Evolutionary conservation across 805 yeast species (phyloP).

Genomic region (Pichia paraexigua): DNA sequence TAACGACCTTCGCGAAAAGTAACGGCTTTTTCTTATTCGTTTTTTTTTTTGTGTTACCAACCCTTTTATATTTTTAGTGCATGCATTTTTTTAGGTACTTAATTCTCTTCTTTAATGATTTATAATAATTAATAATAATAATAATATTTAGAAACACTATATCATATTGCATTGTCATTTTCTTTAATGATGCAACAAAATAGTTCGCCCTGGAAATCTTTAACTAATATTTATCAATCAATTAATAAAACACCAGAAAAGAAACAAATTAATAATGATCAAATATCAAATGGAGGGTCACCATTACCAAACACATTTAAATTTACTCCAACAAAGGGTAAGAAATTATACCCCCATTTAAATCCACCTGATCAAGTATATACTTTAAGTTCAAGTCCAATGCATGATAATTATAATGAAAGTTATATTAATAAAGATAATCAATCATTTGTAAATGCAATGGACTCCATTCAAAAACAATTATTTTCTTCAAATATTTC

Average conservation of each 20-base stretch:
- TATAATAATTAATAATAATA: too few relatives aligned
- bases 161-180: background rate
- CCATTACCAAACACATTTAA: slow-evolving; percentile 22
- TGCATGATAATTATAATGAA: slow-evolving; percentile 17
- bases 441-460: slow-evolving; percentile 20
- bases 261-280: background rate
- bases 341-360: slow-evolving; percentile 20
- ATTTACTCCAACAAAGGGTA: slow-evolving; percentile 27
- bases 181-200: slow-evolving; percentile 3
- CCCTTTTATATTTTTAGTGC: background rate
- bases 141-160: background rate
- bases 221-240: background rate
- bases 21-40: too few relatives aligned
- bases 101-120: background rate
- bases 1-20: background rate
- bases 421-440: slow-evolving; percentile 27
- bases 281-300: slow-evolving; percentile 6
- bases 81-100: background rate
- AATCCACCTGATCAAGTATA: slow-evolving; percentile 11
- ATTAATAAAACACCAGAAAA: slow-evolving; percentile 7
- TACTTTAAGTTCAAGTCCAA: background rate
- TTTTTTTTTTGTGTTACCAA: too few relatives aligned
- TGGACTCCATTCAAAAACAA: slow-evolving; percentile 32
- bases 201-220: slow-evolving; percentile 5
- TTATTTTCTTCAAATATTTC: slow-evolving; percentile 42